Evolutionary conservation across 441 rosid genomes (phyloP).

Genomic region (Viola pubescens): DNA sequence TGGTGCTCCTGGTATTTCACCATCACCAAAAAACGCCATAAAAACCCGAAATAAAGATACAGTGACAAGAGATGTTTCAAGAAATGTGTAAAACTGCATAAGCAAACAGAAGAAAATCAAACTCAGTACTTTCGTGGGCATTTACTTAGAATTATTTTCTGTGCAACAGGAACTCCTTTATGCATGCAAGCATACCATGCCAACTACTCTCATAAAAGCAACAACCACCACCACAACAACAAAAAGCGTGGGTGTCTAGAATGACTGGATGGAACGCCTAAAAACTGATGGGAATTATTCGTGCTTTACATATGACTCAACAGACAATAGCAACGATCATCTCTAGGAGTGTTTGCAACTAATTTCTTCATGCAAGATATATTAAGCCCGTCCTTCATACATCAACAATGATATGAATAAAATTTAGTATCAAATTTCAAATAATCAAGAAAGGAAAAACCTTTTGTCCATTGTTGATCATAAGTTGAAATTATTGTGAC

Average conservation of each 20-base stretch:
- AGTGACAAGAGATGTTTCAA: constrained; percentile 74
- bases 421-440: background rate
- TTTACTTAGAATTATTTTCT: background rate
- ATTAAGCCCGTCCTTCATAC: background rate
- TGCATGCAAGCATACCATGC: background rate
- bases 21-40: constrained; percentile 64
- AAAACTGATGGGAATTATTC: no score
- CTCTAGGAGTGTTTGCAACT: background rate
- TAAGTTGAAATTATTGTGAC: background rate
- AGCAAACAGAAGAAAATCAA: constrained; percentile 6
- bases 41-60: constrained; percentile 54
- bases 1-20: constrained; percentile 61
- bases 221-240: no score
- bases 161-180: background rate
- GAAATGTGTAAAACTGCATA: constrained; percentile 85
- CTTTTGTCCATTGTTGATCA: background rate
- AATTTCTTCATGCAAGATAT: background rate
- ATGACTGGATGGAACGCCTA: no score
- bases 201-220: background rate
- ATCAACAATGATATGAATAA: background rate
- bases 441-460: background rate
- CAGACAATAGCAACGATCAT: no score
- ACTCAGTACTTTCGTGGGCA: background rate
- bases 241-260: no score
- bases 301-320: no score